Base-by-base conservation (phyloP, 2,329 filamentous ascomycete species). In the Ascomycota sp. region DNA sequence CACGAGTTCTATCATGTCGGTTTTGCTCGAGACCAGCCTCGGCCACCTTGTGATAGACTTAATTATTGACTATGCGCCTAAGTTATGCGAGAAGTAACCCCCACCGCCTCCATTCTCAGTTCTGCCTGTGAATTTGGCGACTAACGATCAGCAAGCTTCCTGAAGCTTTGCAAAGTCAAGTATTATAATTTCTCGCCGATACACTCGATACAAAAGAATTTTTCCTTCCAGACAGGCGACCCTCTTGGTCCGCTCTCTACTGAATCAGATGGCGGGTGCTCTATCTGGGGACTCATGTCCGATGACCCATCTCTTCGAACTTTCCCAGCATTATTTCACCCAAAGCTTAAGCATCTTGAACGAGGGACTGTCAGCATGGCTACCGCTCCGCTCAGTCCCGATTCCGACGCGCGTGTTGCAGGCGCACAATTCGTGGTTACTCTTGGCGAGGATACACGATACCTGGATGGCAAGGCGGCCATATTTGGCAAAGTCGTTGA, bases 181-280 rank as follows among this genome's bases (percentile, higher is more conserved):
- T 98, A 95, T 59, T 98, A 94, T 71, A 95, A 95, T 60, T 95
- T 91, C 52, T 75, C 83, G 5, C 89, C 86, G 19, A 60, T 95
- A 32, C 81, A 94, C 57, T 83, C 76, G 40, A 70, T 98, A 23
- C 89, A 94, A 48, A 89, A 86, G 51, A 74, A 82, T 54, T 95
- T 94, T 55, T 92, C 85, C 36, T 93, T 93, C 55, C 86, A 95
- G 54, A 91, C 81, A 21, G 86, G 86, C 49, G 89, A 95, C 46
- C 86, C 86, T 9, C 73, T 95, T 31, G 86, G 89, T 9, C 86
- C 85, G 9, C 69, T 77, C 33, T 80, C 82, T 10, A 60, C 69
- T 41, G 71, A 83, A 28, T 93, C 85, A 42, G 82, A 95, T 67
- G 86, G 86, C 40, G 86, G 89, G 39, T 78, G 75, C 28, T 92